Conservation (phyloP, 352 stramenopile species). For the Phytophthora ohioensis region DNA sequence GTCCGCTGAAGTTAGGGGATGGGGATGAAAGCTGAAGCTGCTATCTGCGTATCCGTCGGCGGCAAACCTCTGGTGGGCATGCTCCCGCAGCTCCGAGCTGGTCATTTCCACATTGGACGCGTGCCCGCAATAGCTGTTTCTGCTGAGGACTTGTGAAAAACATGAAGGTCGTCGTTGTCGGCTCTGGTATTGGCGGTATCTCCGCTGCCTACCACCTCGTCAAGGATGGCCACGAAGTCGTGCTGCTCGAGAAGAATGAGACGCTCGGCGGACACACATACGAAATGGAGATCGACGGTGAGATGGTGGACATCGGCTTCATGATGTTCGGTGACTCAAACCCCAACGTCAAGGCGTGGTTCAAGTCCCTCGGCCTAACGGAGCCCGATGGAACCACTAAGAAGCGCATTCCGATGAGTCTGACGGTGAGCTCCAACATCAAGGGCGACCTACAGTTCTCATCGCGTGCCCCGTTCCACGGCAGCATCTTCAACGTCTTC, state of each 20-base stretch:
- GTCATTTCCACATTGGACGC: slow-evolving; percentile 39
- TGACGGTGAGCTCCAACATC: slow-evolving; percentile 86
- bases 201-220: slow-evolving; percentile 86
- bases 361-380: slow-evolving; percentile 86
- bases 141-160: slow-evolving; percentile 14
- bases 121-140: slow-evolving; percentile 27
- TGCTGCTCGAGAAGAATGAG: slow-evolving; percentile 86
- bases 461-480: slow-evolving; percentile 79
- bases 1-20: slow-evolving; percentile 19
- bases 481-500: slow-evolving; percentile 69
- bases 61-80: slow-evolving; percentile 7
- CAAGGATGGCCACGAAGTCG: slow-evolving; percentile 86
- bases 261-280: slow-evolving; percentile 86
- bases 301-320: slow-evolving; percentile 88
- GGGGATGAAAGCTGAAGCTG: slow-evolving; percentile 33
- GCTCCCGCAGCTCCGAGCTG: slow-evolving; percentile 3
- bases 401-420: slow-evolving; percentile 89
- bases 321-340: slow-evolving; percentile 93
- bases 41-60: slow-evolving; percentile 22
- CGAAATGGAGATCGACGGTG: slow-evolving; percentile 88
- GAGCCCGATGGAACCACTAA: slow-evolving; percentile 85
- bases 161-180: slow-evolving; percentile 90
- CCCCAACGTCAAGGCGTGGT: slow-evolving; percentile 92
- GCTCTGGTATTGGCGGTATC: slow-evolving; percentile 85
- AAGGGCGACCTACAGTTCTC: slow-evolving; percentile 88